Conservation (phyloP, 2,329 filamentous ascomycete species). For the Ramularia endophylla region DNA sequence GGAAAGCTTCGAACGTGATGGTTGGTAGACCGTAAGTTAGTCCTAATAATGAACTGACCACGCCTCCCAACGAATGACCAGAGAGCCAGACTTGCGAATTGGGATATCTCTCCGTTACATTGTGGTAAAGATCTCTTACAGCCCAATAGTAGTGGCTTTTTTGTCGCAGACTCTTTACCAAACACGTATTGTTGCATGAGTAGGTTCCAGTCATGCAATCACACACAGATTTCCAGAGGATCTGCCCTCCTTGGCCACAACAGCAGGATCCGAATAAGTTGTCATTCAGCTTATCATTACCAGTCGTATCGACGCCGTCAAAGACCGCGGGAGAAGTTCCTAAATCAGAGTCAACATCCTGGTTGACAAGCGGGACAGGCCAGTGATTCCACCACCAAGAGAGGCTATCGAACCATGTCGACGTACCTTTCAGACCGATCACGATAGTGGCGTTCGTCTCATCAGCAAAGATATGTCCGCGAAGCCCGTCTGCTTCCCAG, state of each 20-base stretch:
- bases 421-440: slow-evolving; percentile 76
- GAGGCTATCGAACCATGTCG: slow-evolving; percentile 10
- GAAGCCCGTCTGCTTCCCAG: slow-evolving; percentile 82
- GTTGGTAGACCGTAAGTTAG: slow-evolving; percentile 85
- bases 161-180: slow-evolving; percentile 64
- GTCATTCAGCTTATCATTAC: slow-evolving; percentile 96
- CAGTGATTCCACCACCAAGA: slow-evolving; percentile 1
- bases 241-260: slow-evolving; percentile 87
- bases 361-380: not conserved
- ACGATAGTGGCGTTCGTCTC: slow-evolving; percentile 79
- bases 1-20: slow-evolving; percentile 91
- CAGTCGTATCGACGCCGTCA: slow-evolving; percentile 93
- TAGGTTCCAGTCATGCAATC: slow-evolving; percentile 85
- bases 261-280: slow-evolving; percentile 98
- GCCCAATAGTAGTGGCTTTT: slow-evolving; percentile 92
- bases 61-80: slow-evolving; percentile 87
- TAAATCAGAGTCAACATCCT: slow-evolving; percentile 6
- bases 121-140: slow-evolving; percentile 82
- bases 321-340: slow-evolving; percentile 65
- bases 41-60: slow-evolving; percentile 80
- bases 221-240: slow-evolving; percentile 86
- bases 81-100: slow-evolving; percentile 79
- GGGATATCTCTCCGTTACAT: slow-evolving; percentile 85
- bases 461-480: slow-evolving; percentile 89
- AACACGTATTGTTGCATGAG: slow-evolving; percentile 87